These are phyloP conservation scores for Mycena venus DNA, from an alignment of 768 basidiomycete genomes.

Conservation along the genomic window DNA sequence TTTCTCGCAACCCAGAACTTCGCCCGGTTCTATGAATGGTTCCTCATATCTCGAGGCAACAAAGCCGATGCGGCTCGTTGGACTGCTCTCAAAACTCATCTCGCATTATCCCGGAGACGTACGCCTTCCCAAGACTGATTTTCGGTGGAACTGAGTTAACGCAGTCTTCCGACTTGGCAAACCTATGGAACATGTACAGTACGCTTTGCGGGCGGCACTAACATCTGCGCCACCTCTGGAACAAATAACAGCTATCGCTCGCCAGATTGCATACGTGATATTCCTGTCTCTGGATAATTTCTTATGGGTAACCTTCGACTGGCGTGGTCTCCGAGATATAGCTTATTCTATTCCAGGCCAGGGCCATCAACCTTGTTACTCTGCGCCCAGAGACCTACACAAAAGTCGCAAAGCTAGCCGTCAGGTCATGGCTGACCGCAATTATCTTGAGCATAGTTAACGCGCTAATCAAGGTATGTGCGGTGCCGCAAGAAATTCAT, in stretches of 20 bases:
- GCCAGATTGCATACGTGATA: slow-evolving; percentile 91
- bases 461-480: slow-evolving; percentile 72
- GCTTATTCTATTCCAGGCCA: slow-evolving; percentile 59
- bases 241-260: slow-evolving; percentile 81
- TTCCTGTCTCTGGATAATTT: slow-evolving; percentile 88
- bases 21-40: slow-evolving; percentile 90
- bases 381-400: slow-evolving; percentile 72
- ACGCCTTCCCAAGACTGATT: slow-evolving; percentile 36
- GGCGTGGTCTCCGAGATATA: background rate
- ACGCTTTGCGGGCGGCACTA: slow-evolving; percentile 82
- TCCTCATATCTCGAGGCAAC: slow-evolving; percentile 77
- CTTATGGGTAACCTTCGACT: slow-evolving; percentile 75
- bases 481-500: background rate
- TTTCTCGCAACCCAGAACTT: slow-evolving; percentile 95
- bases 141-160: slow-evolving; percentile 10
- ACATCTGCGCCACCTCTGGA: slow-evolving; percentile 71
- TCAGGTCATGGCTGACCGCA: slow-evolving; percentile 90
- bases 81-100: slow-evolving; percentile 87
- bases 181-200: slow-evolving; percentile 93
- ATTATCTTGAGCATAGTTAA: slow-evolving; percentile 87
- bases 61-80: slow-evolving; percentile 81
- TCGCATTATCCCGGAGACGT: slow-evolving; percentile 91
- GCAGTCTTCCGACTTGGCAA: slow-evolving; percentile 94
- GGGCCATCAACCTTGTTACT: slow-evolving; percentile 73
- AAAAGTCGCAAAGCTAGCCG: slow-evolving; percentile 73